A percentile compares a stretch with the other conserved stretches of the same genome.
phyloP scores from a whole-genome alignment of 306 rosid species.

The Citrullus amarus region DNA sequence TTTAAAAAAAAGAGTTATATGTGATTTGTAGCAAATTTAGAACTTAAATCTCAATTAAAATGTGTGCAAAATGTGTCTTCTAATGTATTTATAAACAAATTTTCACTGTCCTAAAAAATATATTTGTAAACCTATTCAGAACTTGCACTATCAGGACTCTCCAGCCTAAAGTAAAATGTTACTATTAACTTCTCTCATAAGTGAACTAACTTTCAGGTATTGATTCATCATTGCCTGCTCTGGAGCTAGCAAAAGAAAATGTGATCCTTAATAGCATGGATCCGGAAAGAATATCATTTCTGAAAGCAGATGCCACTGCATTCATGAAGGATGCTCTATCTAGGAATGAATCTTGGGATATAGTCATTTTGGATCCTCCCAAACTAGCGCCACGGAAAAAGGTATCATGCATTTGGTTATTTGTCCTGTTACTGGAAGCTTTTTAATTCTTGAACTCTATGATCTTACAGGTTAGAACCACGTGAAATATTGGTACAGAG shows the following conservation, averaged over 20 bases:
- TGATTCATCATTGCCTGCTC: conserved; percentile 64
- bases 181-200: not conserved
- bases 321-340: conserved; percentile 78
- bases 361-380: conserved; percentile 84
- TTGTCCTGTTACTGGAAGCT: too few relatives aligned
- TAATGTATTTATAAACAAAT: too few relatives aligned
- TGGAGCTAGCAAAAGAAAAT: conserved; percentile 86
- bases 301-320: conserved; percentile 56
- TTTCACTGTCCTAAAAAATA: too few relatives aligned
- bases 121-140: too few relatives aligned
- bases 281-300: conserved; percentile 55
- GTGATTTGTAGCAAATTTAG: too few relatives aligned
- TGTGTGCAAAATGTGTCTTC: too few relatives aligned
- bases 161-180: not conserved
- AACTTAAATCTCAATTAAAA: too few relatives aligned
- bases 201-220: conserved; percentile 37
- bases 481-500: not conserved
- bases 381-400: conserved; percentile 79
- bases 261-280: conserved; percentile 58
- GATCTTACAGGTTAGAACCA: not conserved
- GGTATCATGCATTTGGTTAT: conserved; percentile 22
- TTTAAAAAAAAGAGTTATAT: too few relatives aligned
- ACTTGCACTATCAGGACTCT: not conserved
- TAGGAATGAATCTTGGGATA: conserved; percentile 70
- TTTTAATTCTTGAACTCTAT: not conserved